phyloP scores from a whole-genome alignment of 148 eudicot genomes.

The Silene conica region DNA sequence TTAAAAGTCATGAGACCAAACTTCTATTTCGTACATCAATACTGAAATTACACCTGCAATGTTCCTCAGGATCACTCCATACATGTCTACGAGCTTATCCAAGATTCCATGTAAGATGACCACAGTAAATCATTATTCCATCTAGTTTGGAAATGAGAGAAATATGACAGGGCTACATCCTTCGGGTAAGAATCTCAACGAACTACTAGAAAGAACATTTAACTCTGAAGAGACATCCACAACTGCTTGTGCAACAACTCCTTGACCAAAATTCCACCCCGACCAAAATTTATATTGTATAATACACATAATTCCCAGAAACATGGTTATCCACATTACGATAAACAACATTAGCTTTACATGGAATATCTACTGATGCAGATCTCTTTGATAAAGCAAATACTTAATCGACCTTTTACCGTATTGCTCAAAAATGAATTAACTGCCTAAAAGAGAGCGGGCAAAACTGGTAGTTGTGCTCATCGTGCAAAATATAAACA shows the following conservation, averaged over 20 bases:
- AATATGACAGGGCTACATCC: not conserved
- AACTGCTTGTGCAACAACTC: not conserved
- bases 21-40: not conserved
- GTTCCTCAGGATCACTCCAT: not conserved
- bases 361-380: not conserved
- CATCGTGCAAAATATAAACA: not conserved
- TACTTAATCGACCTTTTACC: not conserved
- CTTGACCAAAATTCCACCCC: not conserved
- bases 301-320: not conserved
- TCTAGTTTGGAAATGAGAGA: not conserved
- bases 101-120: not conserved
- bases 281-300: not conserved
- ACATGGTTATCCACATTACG: not conserved
- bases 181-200: not conserved
- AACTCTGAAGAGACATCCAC: not conserved
- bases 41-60: conserved; percentile 1
- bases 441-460: not conserved
- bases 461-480: not conserved
- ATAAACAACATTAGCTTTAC: not conserved
- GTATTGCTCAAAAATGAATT: not conserved
- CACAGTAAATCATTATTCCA: not conserved
- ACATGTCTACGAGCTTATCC: not conserved
- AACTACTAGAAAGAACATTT: not conserved
- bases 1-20: not conserved
- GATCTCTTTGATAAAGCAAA: not conserved